Percentiles rank a stretch among this genome's conserved stretches.
These are phyloP conservation scores for Amaranthus cruentus DNA, from an alignment of 148 eudicot species.

Conservation along the genomic window DNA sequence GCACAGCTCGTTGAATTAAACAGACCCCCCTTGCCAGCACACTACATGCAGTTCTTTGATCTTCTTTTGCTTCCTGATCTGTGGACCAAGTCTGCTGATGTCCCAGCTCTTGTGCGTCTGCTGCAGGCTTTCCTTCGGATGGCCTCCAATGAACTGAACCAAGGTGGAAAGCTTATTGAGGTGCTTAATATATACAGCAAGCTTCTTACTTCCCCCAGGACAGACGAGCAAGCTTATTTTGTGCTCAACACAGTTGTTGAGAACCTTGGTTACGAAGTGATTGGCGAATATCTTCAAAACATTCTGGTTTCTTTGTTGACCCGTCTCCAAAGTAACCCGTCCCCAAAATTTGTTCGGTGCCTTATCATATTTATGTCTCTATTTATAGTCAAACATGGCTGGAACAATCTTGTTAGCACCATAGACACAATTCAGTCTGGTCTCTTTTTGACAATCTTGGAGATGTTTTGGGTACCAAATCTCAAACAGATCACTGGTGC, in stretches of 20 bases:
- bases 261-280: conserved; percentile 69
- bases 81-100: conserved; percentile 87
- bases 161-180: conserved; percentile 55
- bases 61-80: conserved; percentile 67
- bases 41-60: conserved; percentile 77
- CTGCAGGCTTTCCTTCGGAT: conserved; percentile 93
- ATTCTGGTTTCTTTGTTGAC: conserved; percentile 60
- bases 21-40: conserved; percentile 57
- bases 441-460: conserved; percentile 57
- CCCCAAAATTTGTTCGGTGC: conserved; percentile 67
- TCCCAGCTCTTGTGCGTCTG: conserved; percentile 90
- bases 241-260: conserved; percentile 87
- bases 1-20: conserved; percentile 96
- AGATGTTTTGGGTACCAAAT: conserved; percentile 84
- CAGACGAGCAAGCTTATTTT: conserved; percentile 91
- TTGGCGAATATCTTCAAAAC: conserved; percentile 46
- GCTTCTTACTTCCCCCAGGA: conserved; percentile 60
- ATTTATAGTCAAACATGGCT: conserved; percentile 76
- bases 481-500: conserved; percentile 77
- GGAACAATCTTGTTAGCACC: conserved; percentile 56
- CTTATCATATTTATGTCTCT: conserved; percentile 81
- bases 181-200: conserved; percentile 72
- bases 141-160: conserved; percentile 70
- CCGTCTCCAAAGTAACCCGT: conserved; percentile 58
- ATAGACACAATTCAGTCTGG: conserved; percentile 63